Conservation (phyloP, 108 stramenopile genomes). For the Mediolabrus comicus region DNA sequence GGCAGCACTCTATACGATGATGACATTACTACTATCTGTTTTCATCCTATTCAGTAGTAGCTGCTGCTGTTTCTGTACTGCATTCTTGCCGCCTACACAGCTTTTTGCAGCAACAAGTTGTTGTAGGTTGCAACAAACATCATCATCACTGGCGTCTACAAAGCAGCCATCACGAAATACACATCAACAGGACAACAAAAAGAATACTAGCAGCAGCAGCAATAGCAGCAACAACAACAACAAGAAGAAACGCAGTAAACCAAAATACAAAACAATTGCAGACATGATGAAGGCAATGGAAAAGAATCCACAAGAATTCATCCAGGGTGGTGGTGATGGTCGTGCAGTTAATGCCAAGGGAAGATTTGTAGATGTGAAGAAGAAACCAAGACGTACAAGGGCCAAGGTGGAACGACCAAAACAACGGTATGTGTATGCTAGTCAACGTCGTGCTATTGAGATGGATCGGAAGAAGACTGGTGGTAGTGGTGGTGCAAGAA, state of each 20-base stretch:
- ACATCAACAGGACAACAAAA: slow-evolving; percentile 1
- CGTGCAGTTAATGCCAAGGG: slow-evolving; percentile 12
- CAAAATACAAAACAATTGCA: slow-evolving; percentile 25
- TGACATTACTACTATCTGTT: not conserved
- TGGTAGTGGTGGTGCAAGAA: not conserved
- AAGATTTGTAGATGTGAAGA: not conserved
- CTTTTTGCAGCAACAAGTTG: not conserved
- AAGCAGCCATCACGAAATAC: not conserved
- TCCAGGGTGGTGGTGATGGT: not conserved
- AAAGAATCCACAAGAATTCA: slow-evolving; percentile 22
- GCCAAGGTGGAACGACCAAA: slow-evolving; percentile 62
- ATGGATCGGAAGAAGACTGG: not conserved
- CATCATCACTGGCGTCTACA: not conserved
- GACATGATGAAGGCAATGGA: slow-evolving; percentile 35
- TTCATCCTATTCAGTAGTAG: not conserved
- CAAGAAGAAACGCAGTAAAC: too few relatives aligned
- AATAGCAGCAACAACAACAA: not conserved
- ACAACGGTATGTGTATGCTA: slow-evolving; percentile 68
- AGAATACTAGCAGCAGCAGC: not conserved
- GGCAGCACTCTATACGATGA: not conserved
- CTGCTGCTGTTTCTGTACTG: too few relatives aligned
- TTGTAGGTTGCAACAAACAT: not conserved
- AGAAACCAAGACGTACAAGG: slow-evolving; percentile 53
- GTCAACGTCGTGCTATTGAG: slow-evolving; percentile 41
- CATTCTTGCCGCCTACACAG: not conserved